Evolutionary conservation across 345 rosid species (phyloP).

Genomic region (Triadica sebifera): DNA sequence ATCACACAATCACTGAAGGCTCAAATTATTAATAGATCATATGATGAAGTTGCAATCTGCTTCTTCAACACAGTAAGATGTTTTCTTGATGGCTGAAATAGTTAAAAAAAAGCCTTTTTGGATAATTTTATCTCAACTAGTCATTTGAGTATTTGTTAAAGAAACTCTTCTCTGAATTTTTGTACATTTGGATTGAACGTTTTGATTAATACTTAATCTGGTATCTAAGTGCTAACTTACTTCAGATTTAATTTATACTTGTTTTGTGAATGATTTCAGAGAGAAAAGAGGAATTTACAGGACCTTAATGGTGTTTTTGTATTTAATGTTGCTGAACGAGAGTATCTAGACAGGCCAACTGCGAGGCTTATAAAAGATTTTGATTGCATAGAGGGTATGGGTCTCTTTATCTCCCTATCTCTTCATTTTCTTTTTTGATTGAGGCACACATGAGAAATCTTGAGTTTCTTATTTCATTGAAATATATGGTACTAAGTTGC

Average conservation of each 20-base stretch:
- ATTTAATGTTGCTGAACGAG: conserved; percentile 72
- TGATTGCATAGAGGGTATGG: conserved; percentile 61
- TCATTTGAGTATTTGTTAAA: too few relatives aligned
- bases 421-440: neutral
- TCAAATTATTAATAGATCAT: conserved; percentile 70
- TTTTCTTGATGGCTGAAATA: neutral
- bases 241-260: neutral
- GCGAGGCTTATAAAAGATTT: conserved; percentile 86
- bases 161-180: neutral
- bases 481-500: neutral
- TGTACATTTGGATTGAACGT: neutral
- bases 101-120: neutral
- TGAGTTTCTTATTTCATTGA: neutral
- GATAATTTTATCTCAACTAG: neutral
- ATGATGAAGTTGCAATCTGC: conserved; percentile 84
- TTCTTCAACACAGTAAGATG: conserved; percentile 84
- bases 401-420: neutral
- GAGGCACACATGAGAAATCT: neutral
- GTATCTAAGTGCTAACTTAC: neutral
- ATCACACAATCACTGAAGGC: conserved; percentile 71
- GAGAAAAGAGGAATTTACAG: conserved; percentile 86
- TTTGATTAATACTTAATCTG: neutral
- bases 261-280: conserved; percentile 45
- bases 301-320: conserved; percentile 76
- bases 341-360: conserved; percentile 75